A percentile compares a stretch with the other conserved stretches of the same genome.
Conservation (phyloP, 129 eudicot genomes). For the Smallanthus sonchifolius region DNA sequence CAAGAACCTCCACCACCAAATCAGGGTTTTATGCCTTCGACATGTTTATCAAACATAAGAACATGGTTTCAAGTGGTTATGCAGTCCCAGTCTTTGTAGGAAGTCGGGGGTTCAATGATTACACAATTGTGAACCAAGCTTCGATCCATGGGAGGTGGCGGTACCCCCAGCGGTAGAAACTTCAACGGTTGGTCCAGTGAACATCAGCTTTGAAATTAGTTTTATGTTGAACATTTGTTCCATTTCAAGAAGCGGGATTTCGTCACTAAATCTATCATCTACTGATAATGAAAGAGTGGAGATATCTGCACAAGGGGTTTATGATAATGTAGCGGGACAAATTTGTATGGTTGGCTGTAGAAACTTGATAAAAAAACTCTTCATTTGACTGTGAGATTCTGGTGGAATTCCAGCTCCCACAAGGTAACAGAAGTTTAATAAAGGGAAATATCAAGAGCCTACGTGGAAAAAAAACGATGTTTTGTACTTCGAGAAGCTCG, state of each 20-base stretch:
- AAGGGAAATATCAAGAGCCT: constrained; percentile 67
- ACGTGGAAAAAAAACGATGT: constrained; percentile 35
- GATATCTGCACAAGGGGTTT: constrained; percentile 70
- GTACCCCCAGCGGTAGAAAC: neutral
- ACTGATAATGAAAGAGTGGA: constrained; percentile 3
- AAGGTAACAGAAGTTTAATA: constrained; percentile 11
- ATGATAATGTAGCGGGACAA: constrained; percentile 48
- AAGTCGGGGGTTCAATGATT: constrained; percentile 16
- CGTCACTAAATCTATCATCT: constrained; percentile 22
- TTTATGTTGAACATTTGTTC: neutral
- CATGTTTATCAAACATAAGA: constrained; percentile 33
- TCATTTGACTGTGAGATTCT: constrained; percentile 61
- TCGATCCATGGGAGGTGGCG: neutral
- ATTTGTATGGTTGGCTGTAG: constrained; percentile 81
- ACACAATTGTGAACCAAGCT: neutral
- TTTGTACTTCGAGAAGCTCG: constrained; percentile 48
- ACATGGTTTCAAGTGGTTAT: constrained; percentile 38
- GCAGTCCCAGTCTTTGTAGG: constrained; percentile 47
- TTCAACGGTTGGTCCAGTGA: constrained; percentile 20
- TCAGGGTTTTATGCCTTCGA: constrained; percentile 34
- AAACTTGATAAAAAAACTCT: constrained; percentile 5
- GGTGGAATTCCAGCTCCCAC: constrained; percentile 48
- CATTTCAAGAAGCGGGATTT: constrained; percentile 6
- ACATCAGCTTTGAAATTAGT: constrained; percentile 45
- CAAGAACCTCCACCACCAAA: too few relatives aligned